phyloP scores from a whole-genome alignment of 345 rosid species.

The Salix exigua region DNA sequence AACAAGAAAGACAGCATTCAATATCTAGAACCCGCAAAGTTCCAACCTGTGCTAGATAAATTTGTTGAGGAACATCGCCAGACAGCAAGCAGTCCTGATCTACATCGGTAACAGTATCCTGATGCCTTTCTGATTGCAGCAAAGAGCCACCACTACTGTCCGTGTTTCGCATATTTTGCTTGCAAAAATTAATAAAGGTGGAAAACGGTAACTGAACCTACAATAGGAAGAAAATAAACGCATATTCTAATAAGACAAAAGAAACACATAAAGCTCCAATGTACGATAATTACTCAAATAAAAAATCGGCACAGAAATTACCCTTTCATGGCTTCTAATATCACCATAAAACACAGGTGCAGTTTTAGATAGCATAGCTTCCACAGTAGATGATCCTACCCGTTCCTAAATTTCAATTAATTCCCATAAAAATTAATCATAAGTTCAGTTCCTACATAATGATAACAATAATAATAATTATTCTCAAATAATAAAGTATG shows the following conservation, averaged over 20 bases:
- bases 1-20: not conserved
- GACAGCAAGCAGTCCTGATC: slow-evolving; percentile 25
- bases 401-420: slow-evolving; percentile 40
- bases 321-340: slow-evolving; percentile 90
- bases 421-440: not conserved
- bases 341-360: slow-evolving; percentile 79
- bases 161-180: slow-evolving; percentile 41
- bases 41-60: slow-evolving; percentile 81
- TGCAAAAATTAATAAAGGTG: slow-evolving; percentile 58
- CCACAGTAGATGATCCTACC: slow-evolving; percentile 59
- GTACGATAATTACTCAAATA: not conserved
- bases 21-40: not conserved
- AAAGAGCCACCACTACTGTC: slow-evolving; percentile 16
- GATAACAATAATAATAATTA: not conserved
- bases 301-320: slow-evolving; percentile 13
- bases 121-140: slow-evolving; percentile 24
- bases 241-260: not conserved
- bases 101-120: slow-evolving; percentile 13
- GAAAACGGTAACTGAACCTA: slow-evolving; percentile 81
- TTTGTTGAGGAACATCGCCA: slow-evolving; percentile 45
- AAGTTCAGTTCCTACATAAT: not conserved
- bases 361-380: slow-evolving; percentile 68
- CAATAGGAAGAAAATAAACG: not conserved
- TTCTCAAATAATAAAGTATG: not conserved
- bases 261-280: slow-evolving; percentile 5